Conservation (phyloP, 75 land plant species). For the Gnetum montanum region DNA sequence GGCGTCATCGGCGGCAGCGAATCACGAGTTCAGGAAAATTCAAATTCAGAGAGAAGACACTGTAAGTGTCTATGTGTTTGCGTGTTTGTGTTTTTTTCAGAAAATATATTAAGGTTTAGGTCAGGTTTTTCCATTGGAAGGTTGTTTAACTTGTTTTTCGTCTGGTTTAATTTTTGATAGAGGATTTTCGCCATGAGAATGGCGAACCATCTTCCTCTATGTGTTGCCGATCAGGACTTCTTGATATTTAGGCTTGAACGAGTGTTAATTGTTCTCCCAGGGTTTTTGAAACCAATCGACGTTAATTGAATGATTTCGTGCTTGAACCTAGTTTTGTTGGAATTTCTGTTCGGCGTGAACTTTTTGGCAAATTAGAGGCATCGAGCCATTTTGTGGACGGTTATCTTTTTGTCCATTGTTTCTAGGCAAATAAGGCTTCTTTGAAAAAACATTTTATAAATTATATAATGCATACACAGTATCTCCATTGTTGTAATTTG, state of each 20-base stretch:
- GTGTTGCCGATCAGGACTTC: background rate
- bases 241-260: background rate
- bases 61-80: slow-evolving; percentile 11
- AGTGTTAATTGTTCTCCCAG: background rate
- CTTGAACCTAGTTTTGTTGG: too few species aligned
- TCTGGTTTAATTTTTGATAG: background rate
- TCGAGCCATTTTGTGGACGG: too few species aligned
- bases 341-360: too few species aligned
- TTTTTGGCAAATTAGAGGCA: too few species aligned
- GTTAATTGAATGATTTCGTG: background rate
- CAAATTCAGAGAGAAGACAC: slow-evolving; percentile 48
- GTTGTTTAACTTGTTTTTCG: background rate
- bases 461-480: too few species aligned
- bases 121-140: too few species aligned
- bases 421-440: too few species aligned
- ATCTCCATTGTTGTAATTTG: too few species aligned
- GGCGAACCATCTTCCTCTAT: background rate
- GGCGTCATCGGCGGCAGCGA: slow-evolving; percentile 24
- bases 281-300: background rate
- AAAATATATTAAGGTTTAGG: too few species aligned
- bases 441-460: too few species aligned
- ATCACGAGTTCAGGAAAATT: slow-evolving; percentile 33
- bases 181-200: background rate
- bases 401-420: too few species aligned
- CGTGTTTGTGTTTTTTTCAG: background rate